Base-by-base conservation (phyloP, 2,329 filamentous ascomycete species). In the Alternaria sp. region DNA sequence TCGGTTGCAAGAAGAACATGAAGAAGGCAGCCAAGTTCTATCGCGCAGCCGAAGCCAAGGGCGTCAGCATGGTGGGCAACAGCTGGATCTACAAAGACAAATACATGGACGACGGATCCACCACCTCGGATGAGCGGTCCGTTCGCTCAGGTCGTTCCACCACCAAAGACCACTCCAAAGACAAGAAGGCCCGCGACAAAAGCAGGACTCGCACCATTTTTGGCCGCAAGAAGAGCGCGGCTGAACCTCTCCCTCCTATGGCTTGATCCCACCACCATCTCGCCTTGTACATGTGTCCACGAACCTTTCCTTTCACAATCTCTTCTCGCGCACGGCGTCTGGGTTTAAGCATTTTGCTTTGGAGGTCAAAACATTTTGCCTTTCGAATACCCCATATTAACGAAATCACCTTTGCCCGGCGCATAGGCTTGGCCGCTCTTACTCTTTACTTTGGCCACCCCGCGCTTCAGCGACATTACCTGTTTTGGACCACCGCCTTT, bases 41-140 rank as follows among this genome's bases (percentile, higher is more conserved):
- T 79, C 90, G 96, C 21, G 87, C 90, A 84, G 96, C 96, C 6
- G 96, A 97, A 79, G 89, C 91, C 23, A 96, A 96, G 81, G 96
- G 96, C 7, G 94, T 97, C 85, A 97, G 89, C 80, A 98, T 98
- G 94, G 91, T 97, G 60, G 96, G 96, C 59, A 98, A 98, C 79
- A 97, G 94, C 84, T 99, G 96, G 94, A 98, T 98, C 72, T 94
- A 97, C 84, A 98, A 98, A 80, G 83, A 93, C 61, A 98, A 98
- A 78, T 98, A 98, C 79, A 86, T 86, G 82, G 88, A 90, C 64
- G 92, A 76, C 60, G 75, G 69, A 74, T 78, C 74, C 18, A 70
- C 72, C 37, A 61, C 66, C 9, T 74, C 75, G 8, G 77, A 80
- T 62, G 69, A 75, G 81, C 60, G 79, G 80, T 64, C 85, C 82